phyloP scores from a whole-genome alignment of 345 rosid genomes.

The Viola odorata region DNA sequence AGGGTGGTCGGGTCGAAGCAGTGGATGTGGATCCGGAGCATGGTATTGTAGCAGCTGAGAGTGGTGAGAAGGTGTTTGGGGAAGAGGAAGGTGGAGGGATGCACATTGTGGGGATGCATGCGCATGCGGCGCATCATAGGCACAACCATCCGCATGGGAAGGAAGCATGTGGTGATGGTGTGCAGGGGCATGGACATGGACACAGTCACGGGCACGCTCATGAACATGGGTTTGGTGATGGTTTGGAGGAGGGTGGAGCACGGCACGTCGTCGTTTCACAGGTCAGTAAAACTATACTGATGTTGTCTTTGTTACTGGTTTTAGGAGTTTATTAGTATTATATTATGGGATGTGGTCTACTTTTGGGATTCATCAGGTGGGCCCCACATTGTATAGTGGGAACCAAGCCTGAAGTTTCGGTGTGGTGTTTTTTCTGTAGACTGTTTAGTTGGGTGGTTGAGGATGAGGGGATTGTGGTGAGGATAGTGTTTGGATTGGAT shows the following conservation, averaged over 20 bases:
- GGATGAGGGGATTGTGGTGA: no score
- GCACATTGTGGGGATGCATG: conserved; percentile 91
- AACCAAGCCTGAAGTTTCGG: no score
- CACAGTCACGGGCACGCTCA: conserved; percentile 10
- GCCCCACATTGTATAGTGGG: no score
- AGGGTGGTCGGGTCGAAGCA: conserved; percentile 37
- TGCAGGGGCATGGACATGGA: conserved; percentile 6
- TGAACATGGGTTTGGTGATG: conserved; percentile 29
- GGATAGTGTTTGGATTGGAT: no score
- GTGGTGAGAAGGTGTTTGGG: conserved; percentile 56
- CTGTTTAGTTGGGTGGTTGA: no score
- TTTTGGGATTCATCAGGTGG: no score
- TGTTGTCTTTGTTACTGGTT: no score
- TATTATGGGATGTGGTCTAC: no score
- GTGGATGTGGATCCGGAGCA: conserved; percentile 26
- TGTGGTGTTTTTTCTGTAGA: no score
- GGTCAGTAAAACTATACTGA: conserved; percentile 27
- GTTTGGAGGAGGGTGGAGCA: conserved; percentile 45
- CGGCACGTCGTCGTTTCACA: conserved; percentile 93
- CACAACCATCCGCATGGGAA: conserved; percentile 62
- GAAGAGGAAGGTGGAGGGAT: conserved; percentile 74
- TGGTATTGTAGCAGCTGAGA: conserved; percentile 26
- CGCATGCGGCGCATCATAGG: conserved; percentile 82
- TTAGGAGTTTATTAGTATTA: no score
- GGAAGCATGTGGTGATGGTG: conserved; percentile 39